phyloP scores from a whole-genome alignment of 192 early-diverging fungal genomes.

The Backusella westeae region DNA sequence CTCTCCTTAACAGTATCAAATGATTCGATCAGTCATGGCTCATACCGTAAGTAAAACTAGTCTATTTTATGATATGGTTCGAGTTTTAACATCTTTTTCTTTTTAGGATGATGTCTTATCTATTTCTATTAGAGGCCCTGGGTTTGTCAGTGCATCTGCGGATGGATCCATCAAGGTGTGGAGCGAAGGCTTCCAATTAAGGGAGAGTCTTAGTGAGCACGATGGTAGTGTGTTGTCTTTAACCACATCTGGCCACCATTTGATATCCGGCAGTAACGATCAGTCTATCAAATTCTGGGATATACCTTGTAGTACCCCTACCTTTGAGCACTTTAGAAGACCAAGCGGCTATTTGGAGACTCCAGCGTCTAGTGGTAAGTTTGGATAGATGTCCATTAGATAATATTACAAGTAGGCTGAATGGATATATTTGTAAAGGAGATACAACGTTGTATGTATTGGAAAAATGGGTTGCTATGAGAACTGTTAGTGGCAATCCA shows the following conservation, averaged over 20 bases:
- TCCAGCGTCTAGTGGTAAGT: conserved; percentile 14
- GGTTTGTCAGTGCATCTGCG: conserved; percentile 62
- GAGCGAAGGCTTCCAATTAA: conserved; percentile 57
- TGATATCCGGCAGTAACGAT: conserved; percentile 64
- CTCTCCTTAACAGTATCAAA: conserved; percentile 31
- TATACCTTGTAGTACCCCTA: conserved; percentile 24
- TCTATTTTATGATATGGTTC: not conserved
- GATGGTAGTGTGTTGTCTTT: conserved; percentile 60
- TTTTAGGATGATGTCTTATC: conserved; percentile 58
- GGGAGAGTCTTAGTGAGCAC: conserved; percentile 50
- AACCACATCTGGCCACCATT: conserved; percentile 41
- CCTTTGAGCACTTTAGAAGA: conserved; percentile 20
- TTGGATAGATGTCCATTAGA: not conserved
- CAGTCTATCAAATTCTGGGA: conserved; percentile 61
- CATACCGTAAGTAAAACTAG: conserved; percentile 40
- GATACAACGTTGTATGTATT: conserved; percentile 59
- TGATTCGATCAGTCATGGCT: conserved; percentile 54
- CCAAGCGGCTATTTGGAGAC: conserved; percentile 1
- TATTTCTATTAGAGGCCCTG: conserved; percentile 40
- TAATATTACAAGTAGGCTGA: not conserved
- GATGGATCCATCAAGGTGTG: conserved; percentile 69
- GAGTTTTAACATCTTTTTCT: not conserved
- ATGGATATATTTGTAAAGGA: not conserved
- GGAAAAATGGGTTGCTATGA: conserved; percentile 67
- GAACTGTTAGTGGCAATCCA: conserved; percentile 64